phyloP scores from a whole-genome alignment of 768 basidiomycete genomes.

The Phaeotremella skinneri region DNA sequence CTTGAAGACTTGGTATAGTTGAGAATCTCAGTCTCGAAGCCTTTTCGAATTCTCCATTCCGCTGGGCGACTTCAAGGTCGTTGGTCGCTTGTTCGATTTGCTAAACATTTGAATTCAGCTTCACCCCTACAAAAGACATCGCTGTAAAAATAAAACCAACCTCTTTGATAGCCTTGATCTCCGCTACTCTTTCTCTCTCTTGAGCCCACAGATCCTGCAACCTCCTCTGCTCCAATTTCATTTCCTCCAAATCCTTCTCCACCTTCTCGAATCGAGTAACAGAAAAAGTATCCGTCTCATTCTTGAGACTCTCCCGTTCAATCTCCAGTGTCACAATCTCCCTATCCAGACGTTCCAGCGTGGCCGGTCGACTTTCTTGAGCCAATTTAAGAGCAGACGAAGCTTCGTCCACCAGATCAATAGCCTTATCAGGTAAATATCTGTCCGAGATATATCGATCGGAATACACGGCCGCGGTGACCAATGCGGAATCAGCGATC shows the following conservation, averaged over 20 bases:
- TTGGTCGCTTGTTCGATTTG: conserved; percentile 78
- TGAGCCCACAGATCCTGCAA: conserved; percentile 68
- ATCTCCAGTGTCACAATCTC: conserved; percentile 84
- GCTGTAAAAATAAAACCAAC: conserved; percentile 8
- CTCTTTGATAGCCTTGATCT: conserved; percentile 50
- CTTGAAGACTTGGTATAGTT: conserved; percentile 76
- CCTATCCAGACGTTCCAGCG: conserved; percentile 74
- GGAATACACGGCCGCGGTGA: conserved; percentile 82
- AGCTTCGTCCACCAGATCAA: conserved; percentile 88
- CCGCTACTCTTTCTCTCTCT: conserved; percentile 51
- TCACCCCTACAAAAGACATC: conserved; percentile 65
- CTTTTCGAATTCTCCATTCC: conserved; percentile 79
- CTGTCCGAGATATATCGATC: conserved; percentile 83
- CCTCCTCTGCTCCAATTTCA: conserved; percentile 63
- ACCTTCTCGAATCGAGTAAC: conserved; percentile 69
- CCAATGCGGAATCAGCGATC: conserved; percentile 81
- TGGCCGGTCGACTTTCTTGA: conserved; percentile 76
- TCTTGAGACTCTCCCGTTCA: conserved; percentile 83
- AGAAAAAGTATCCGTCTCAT: conserved; percentile 79
- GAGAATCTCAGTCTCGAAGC: conserved; percentile 81
- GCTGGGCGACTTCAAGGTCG: conserved; percentile 81
- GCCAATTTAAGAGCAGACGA: conserved; percentile 80
- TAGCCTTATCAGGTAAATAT: conserved; percentile 76
- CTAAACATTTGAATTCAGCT: conserved; percentile 55
- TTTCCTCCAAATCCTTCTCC: conserved; percentile 62